Conservation (phyloP, 176 grass and related monocot genomes). For the Secale cereale region DNA sequence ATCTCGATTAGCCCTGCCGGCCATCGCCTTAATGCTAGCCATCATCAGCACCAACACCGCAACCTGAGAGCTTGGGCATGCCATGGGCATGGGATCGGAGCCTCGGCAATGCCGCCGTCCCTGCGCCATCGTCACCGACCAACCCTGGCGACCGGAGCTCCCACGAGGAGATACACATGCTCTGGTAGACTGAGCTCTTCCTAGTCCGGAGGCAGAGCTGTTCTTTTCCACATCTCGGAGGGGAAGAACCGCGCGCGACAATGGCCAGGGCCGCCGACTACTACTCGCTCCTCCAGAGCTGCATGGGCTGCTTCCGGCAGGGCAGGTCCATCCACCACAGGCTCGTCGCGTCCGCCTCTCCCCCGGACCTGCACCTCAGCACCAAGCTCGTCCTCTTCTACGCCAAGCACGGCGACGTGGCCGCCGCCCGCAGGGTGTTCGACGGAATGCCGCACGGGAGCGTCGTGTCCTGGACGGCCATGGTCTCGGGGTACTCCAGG, state of each 20-base stretch:
- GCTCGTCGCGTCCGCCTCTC: background rate
- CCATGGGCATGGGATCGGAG: background rate
- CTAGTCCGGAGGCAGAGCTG: background rate
- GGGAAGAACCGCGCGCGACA: background rate
- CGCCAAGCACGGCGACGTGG: conserved; percentile 32
- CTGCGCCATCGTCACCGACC: background rate
- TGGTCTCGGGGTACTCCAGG: conserved; percentile 65
- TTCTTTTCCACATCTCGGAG: background rate
- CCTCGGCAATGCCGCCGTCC: background rate
- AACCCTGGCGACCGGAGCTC: background rate
- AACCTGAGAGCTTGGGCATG: background rate
- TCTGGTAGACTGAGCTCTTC: background rate
- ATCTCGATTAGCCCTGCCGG: background rate
- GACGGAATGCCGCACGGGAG: conserved; percentile 61
- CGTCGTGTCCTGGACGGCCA: conserved; percentile 75
- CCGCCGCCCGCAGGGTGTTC: conserved; percentile 43
- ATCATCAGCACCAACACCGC: background rate
- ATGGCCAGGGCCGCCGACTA: conserved; percentile 31
- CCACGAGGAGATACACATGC: background rate
- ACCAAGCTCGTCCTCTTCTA: conserved; percentile 73
- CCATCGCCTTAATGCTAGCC: background rate
- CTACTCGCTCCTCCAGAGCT: conserved; percentile 57
- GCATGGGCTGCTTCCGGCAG: conserved; percentile 41
- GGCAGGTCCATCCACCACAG: conserved; percentile 47
- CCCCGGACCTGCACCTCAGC: conserved; percentile 41